These are phyloP conservation scores for Neurospora sp. DNA, from an alignment of 495 filamentous ascomycete genomes.

Conservation along the genomic window DNA sequence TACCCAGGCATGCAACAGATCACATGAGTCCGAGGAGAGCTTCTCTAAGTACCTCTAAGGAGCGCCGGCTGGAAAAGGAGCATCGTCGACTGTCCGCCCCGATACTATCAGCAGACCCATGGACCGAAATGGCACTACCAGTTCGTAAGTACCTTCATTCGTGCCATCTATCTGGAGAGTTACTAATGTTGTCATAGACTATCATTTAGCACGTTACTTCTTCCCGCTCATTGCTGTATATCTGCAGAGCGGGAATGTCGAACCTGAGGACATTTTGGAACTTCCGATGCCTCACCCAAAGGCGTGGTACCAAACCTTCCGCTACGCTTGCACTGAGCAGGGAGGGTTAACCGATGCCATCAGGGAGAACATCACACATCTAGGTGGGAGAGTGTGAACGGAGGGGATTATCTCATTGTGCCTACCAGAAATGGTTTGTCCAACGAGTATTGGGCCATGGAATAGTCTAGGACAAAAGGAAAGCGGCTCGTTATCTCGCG, in stretches of 20 bases:
- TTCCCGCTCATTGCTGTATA: conserved; percentile 43
- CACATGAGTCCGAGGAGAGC: not conserved
- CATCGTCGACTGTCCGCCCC: not conserved
- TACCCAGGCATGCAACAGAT: not conserved
- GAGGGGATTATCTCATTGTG: not conserved
- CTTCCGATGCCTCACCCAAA: conserved; percentile 46
- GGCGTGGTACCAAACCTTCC: conserved; percentile 40
- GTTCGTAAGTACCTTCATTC: conserved; percentile 33
- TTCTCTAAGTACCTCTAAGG: not conserved
- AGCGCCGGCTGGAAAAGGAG: not conserved
- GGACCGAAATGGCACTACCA: conserved; percentile 29
- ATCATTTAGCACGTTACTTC: conserved; percentile 37
- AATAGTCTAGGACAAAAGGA: not conserved
- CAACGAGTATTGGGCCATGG: not conserved
- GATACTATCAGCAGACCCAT: not conserved
- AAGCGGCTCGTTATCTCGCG: not conserved
- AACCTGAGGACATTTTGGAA: conserved; percentile 41
- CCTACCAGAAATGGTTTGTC: not conserved
- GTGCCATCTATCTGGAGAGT: not conserved
- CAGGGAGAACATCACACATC: conserved; percentile 41
- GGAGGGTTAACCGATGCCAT: conserved; percentile 35
- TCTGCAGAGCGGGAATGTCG: conserved; percentile 40
- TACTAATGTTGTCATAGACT: conserved; percentile 24
- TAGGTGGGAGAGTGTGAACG: conserved; percentile 38
- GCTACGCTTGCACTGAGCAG: conserved; percentile 42